Evolutionary conservation across 805 yeast genomes (phyloP).

Genomic region (Starmerella sp.): DNA sequence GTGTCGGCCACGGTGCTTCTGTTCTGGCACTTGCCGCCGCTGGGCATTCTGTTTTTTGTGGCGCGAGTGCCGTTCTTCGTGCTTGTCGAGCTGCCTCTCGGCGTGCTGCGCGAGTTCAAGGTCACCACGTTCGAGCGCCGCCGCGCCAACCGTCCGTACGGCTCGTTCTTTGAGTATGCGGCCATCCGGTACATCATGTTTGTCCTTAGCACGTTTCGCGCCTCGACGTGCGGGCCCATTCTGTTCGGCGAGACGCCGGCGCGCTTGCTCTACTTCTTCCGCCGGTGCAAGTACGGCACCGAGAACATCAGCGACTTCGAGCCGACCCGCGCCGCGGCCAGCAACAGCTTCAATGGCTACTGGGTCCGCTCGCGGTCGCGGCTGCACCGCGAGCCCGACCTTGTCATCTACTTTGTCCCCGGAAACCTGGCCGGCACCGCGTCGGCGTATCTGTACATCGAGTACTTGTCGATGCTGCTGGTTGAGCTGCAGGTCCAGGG

Average conservation of each 20-base stretch:
- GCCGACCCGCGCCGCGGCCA: conserved; percentile 16
- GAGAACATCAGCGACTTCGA: conserved; percentile 26
- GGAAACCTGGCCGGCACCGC: conserved; percentile 29
- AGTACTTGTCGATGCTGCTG: conserved; percentile 35
- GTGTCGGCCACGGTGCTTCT: neutral
- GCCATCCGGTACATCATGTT: conserved; percentile 22
- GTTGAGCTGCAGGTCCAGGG: conserved; percentile 39
- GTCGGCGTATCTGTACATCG: conserved; percentile 37
- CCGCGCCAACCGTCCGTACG: conserved; percentile 19
- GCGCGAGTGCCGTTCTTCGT: conserved; percentile 7
- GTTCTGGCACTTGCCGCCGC: conserved; percentile 1
- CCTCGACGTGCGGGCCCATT: conserved; percentile 17
- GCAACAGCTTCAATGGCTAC: conserved; percentile 25
- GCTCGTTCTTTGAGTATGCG: conserved; percentile 22
- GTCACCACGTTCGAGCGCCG: conserved; percentile 23
- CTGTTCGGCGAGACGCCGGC: conserved; percentile 22
- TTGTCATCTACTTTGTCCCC: conserved; percentile 37
- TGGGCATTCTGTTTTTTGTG: neutral
- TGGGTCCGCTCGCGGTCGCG: conserved; percentile 31
- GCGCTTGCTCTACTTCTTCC: conserved; percentile 20
- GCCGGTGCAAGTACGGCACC: conserved; percentile 26
- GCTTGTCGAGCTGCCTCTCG: conserved; percentile 23
- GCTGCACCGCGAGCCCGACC: conserved; percentile 28
- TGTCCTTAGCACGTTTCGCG: conserved; percentile 21
- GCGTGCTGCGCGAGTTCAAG: conserved; percentile 20